Evolutionary conservation across 2,329 filamentous ascomycete genomes (phyloP), one percentile per base, ranked within the genome.

Genomic region (Aureobasidium musti): DNA sequence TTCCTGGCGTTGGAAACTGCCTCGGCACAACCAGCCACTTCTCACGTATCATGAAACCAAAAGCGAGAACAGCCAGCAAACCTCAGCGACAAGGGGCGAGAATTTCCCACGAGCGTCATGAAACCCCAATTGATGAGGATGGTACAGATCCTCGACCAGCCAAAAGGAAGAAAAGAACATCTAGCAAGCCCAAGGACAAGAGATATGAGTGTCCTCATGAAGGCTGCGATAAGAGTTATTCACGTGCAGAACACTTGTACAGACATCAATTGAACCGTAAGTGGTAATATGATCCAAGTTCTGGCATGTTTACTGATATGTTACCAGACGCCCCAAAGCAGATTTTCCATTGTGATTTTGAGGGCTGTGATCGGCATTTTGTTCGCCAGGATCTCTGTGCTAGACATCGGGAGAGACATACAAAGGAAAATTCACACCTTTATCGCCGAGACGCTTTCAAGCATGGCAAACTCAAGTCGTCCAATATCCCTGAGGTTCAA

Each of bases 171-270:
- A 66, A 33, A 14, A 39, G 53, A 54, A 35, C 21, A 10, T 6
- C 45, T 13, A 61, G 45, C 53, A 60, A 66, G 41, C n/a, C 64
- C 4, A 60, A n/a, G 28, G 90, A 92, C 76, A 93, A 92, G 79
- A 86, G 83, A 84, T 82, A 79, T 67, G 73, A 79, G 73, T 99
- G 95, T 75, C 89, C 90, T 5, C 87, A 92, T 68, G 88, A 91
- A 70, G 91, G 90, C 45, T 99, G 95, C 74, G 93, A 92, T 47
- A 99, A 97, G 82, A 96, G 90, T 76, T 99, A 99, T 77, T 97
- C 94, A 30, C 87, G 95, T 75, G 94, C 95, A 10, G 95, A 98
- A 79, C 95, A 99, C 81, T 82, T 99, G 81, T 97, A 97, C 80
- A 88, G 95, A 53, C 94, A 98, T 79, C 93, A 98, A 79, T 81